Evolutionary conservation across 208 protist genomes (phyloP).

Genomic region (Crithidia sp.): DNA sequence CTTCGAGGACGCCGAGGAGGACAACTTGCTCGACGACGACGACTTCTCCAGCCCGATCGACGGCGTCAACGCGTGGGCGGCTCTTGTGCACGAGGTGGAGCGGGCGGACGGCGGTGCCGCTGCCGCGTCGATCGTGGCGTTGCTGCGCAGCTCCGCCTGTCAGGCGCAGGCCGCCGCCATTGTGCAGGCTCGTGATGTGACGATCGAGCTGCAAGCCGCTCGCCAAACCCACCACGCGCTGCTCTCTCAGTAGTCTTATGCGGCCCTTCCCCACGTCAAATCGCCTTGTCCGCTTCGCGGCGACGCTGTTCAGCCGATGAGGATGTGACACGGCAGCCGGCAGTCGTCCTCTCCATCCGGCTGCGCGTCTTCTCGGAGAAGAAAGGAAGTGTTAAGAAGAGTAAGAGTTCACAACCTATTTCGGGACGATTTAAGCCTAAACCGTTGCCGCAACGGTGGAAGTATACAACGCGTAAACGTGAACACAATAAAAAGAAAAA

Average conservation of each 20-base stretch:
- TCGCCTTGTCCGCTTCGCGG: too few relatives aligned
- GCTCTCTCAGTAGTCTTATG: background rate
- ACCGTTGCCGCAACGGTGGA: too few relatives aligned
- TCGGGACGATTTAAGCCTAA: too few relatives aligned
- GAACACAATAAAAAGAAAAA: too few relatives aligned
- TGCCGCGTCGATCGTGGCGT: constrained; percentile 9
- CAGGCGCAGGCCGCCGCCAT: constrained; percentile 46
- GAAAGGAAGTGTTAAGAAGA: too few relatives aligned
- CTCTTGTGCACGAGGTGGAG: constrained; percentile 44
- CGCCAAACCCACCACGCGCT: constrained; percentile 24
- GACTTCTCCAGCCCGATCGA: constrained; percentile 81
- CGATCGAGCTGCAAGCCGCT: constrained; percentile 21
- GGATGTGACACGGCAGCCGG: too few relatives aligned
- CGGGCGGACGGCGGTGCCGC: constrained; percentile 16
- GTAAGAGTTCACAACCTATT: too few relatives aligned
- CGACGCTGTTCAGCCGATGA: too few relatives aligned
- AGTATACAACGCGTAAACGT: too few relatives aligned
- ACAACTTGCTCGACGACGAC: constrained; percentile 75
- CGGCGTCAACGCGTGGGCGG: constrained; percentile 60
- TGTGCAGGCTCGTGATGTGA: constrained; percentile 37
- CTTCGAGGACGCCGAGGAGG: constrained; percentile 55
- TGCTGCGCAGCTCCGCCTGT: constrained; percentile 36
- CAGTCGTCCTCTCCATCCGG: too few relatives aligned
- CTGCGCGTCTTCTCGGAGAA: too few relatives aligned
- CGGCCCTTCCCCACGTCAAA: too few relatives aligned